Percentiles rank a stretch among this genome's conserved stretches.
Conservation (phyloP, 1,284 basidiomycete genomes). For the Tilletiaria anomala region DNA sequence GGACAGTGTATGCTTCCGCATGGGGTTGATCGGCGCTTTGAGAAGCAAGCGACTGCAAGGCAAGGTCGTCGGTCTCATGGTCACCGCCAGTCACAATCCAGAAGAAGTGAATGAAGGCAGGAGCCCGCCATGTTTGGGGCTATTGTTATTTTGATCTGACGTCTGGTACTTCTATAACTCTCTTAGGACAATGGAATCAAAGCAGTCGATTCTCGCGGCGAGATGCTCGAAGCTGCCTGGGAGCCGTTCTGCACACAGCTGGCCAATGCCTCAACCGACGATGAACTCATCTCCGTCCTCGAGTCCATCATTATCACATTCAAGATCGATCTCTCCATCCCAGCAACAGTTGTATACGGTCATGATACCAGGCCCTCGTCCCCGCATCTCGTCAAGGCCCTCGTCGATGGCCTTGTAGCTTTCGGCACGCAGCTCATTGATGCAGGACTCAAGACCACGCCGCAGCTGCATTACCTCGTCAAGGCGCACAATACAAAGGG, state of each 20-base stretch:
- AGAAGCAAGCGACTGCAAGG: slow-evolving; percentile 80
- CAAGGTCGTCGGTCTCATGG: slow-evolving; percentile 89
- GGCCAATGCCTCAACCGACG: slow-evolving; percentile 67
- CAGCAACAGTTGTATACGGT: slow-evolving; percentile 73
- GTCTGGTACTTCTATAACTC: background rate
- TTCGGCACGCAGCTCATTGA: slow-evolving; percentile 43
- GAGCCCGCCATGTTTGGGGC: background rate
- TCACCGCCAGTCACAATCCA: slow-evolving; percentile 97
- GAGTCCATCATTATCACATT: slow-evolving; percentile 52
- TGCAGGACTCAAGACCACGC: slow-evolving; percentile 74
- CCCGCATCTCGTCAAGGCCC: slow-evolving; percentile 59
- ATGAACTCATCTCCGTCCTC: slow-evolving; percentile 58
- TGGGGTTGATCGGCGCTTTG: slow-evolving; percentile 76
- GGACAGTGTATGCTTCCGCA: slow-evolving; percentile 84
- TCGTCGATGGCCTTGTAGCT: slow-evolving; percentile 67
- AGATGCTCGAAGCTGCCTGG: slow-evolving; percentile 96
- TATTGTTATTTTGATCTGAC: background rate
- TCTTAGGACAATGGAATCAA: slow-evolving; percentile 93
- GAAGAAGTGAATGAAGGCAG: slow-evolving; percentile 51
- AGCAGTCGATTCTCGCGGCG: slow-evolving; percentile 90
- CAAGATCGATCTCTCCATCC: slow-evolving; percentile 64
- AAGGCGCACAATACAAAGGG: slow-evolving; percentile 72
- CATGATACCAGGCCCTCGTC: slow-evolving; percentile 87
- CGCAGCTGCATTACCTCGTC: slow-evolving; percentile 89
- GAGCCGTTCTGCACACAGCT: slow-evolving; percentile 72